Evolutionary conservation across 768 basidiomycete genomes (phyloP).

Genomic region (Podaxis sp.): DNA sequence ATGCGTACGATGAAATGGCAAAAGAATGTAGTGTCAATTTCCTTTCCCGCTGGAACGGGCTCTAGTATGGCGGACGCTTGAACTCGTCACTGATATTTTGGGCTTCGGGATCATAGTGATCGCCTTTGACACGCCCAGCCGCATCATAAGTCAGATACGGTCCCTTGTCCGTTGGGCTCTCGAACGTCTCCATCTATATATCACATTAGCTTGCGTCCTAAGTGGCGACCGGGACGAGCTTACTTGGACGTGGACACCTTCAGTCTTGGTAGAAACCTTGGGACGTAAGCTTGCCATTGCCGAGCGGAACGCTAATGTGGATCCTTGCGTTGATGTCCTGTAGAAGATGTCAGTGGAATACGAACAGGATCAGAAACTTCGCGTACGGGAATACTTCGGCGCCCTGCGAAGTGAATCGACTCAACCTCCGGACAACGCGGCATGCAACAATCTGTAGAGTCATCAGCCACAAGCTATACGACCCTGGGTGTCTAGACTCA

Average conservation of each 20-base stretch:
- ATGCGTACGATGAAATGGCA: background rate
- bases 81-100: constrained; percentile 60
- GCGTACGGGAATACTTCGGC: constrained; percentile 57
- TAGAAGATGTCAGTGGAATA: background rate
- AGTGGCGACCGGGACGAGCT: constrained; percentile 4
- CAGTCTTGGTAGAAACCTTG: constrained; percentile 35
- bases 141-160: constrained; percentile 53
- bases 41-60: background rate
- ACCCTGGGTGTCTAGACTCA: constrained; percentile 26
- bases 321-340: constrained; percentile 43
- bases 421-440: constrained; percentile 61
- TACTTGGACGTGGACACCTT: constrained; percentile 64
- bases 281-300: constrained; percentile 32
- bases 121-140: constrained; percentile 45
- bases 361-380: background rate
- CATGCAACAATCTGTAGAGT: constrained; percentile 55
- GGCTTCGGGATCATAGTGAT: constrained; percentile 56
- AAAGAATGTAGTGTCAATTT: constrained; percentile 5
- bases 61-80: constrained; percentile 53
- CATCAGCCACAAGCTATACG: background rate
- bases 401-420: constrained; percentile 50
- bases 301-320: constrained; percentile 61
- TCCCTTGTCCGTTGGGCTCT: constrained; percentile 40
- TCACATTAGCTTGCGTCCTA: constrained; percentile 10
- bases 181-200: constrained; percentile 64